Evolutionary conservation across 257 asterid species (phyloP).

Genomic region (Solanum etuberosum): DNA sequence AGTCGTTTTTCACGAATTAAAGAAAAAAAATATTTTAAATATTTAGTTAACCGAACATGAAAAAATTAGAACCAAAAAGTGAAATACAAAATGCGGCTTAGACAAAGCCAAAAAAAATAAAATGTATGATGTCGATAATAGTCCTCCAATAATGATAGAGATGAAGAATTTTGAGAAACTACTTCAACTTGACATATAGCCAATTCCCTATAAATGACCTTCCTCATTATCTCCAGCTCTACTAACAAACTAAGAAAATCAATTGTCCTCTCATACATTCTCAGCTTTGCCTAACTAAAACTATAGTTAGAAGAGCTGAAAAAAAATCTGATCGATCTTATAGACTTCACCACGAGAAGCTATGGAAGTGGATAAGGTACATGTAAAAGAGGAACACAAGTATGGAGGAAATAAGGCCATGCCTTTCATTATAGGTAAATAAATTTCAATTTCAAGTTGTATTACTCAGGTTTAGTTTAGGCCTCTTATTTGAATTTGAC

Average conservation of each 20-base stretch:
- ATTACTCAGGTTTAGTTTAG: background rate
- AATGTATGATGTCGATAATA: background rate
- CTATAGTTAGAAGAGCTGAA: background rate
- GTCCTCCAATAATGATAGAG: background rate
- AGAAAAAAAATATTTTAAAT: background rate
- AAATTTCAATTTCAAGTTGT: background rate
- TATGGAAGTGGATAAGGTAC: background rate
- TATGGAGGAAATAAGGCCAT: slow-evolving; percentile 22
- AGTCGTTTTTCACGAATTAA: background rate
- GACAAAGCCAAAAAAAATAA: background rate
- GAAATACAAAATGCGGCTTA: background rate
- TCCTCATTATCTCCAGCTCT: background rate
- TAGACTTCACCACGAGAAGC: background rate
- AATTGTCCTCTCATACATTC: background rate
- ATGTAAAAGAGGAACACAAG: background rate
- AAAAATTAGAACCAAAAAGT: background rate
- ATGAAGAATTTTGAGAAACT: background rate
- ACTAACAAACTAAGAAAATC: background rate
- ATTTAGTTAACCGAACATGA: background rate
- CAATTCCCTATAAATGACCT: background rate
- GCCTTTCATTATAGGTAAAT: slow-evolving; percentile 24
- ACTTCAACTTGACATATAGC: background rate
- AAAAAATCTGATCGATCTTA: background rate
- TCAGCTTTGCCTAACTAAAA: background rate
- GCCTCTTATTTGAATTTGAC: background rate